Percentiles rank a stretch among this genome's conserved stretches.
Conservation (phyloP, 306 rosid genomes). For the Comarum palustre region DNA sequence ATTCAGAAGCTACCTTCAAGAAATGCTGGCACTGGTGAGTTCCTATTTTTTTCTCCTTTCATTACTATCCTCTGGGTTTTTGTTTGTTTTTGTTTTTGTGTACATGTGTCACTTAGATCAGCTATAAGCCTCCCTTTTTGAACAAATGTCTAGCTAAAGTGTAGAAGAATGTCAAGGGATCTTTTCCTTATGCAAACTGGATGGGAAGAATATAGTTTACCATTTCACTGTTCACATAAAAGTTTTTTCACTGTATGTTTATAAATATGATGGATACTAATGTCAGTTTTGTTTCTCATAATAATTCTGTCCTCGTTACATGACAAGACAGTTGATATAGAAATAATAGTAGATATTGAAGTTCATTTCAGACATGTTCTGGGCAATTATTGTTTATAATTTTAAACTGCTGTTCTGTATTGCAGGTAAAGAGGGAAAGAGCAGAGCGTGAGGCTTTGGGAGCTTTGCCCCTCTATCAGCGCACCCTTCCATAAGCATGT, state of each 20-base stretch:
- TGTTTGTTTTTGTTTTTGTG: no score
- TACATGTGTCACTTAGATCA: background rate
- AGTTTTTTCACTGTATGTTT: background rate
- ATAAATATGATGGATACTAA: background rate
- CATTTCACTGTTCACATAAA: background rate
- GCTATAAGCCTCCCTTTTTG: background rate
- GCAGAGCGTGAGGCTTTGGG: slow-evolving; percentile 91
- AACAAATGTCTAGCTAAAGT: background rate
- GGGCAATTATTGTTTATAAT: background rate
- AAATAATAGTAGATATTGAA: background rate
- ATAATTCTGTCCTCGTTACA: background rate
- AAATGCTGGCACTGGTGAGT: slow-evolving; percentile 74
- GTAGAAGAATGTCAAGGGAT: background rate
- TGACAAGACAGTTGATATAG: background rate
- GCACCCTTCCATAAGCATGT: slow-evolving; percentile 70
- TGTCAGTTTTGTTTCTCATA: background rate
- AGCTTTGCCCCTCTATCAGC: slow-evolving; percentile 85
- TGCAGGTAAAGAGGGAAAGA: slow-evolving; percentile 86
- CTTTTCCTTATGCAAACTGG: background rate
- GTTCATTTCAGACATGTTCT: background rate
- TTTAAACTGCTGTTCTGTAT: background rate
- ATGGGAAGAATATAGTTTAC: background rate
- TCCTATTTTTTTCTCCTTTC: background rate
- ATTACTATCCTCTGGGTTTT: background rate
- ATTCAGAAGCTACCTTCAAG: slow-evolving; percentile 90